Evolutionary conservation across 495 filamentous ascomycete genomes (phyloP).

Genomic region (Aspergillus cristatus): DNA sequence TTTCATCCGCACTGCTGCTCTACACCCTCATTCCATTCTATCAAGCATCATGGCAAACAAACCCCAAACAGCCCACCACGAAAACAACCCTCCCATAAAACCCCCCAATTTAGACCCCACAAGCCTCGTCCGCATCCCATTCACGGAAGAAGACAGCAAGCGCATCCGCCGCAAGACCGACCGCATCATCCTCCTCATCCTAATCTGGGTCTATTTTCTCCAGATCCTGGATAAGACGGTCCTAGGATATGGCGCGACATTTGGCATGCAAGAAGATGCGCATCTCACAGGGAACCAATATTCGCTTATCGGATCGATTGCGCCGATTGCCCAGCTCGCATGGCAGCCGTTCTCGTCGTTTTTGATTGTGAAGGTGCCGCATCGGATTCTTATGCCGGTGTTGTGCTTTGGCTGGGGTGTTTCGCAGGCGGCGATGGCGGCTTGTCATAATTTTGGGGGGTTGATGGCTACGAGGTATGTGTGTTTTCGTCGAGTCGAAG

Average conservation of each 20-base stretch:
- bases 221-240: constrained; percentile 59
- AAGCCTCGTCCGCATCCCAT: constrained; percentile 18
- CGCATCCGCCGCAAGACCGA: constrained; percentile 56
- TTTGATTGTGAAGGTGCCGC: constrained; percentile 58
- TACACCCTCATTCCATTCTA: background rate
- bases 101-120: constrained; percentile 5
- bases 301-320: constrained; percentile 52
- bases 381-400: constrained; percentile 52
- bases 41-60: background rate
- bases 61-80: constrained; percentile 3
- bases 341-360: constrained; percentile 59
- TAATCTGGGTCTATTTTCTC: constrained; percentile 58
- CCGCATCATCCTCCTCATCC: constrained; percentile 44
- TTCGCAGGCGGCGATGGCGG: constrained; percentile 37
- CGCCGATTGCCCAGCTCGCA: constrained; percentile 53
- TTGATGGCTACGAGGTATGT: constrained; percentile 35
- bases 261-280: constrained; percentile 48
- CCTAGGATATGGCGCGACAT: constrained; percentile 54
- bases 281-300: constrained; percentile 50
- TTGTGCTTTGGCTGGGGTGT: constrained; percentile 48
- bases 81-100: constrained; percentile 3
- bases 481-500: no score
- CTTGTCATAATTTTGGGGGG: constrained; percentile 27
- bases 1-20: no score
- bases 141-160: constrained; percentile 44